Evolutionary conservation across 2,329 filamentous ascomycete genomes (phyloP).

Genomic region (Cladophialophora chaetospira): DNA sequence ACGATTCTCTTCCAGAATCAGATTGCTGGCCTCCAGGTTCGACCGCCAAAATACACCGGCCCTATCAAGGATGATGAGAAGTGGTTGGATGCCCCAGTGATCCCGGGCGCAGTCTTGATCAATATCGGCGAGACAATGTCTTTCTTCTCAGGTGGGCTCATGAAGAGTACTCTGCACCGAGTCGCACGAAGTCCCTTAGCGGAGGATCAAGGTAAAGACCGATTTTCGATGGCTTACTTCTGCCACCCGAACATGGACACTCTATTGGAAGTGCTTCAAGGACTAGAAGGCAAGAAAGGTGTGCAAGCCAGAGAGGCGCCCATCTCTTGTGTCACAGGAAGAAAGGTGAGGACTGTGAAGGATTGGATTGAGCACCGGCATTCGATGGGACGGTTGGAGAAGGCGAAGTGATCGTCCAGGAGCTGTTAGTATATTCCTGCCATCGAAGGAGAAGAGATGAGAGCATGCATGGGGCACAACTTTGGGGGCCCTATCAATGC

Average conservation of each 20-base stretch:
- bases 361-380: constrained; percentile 28
- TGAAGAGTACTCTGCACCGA: constrained; percentile 54
- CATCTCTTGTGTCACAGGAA: constrained; percentile 20
- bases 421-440: too few species aligned
- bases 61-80: constrained; percentile 42
- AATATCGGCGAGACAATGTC: constrained; percentile 54
- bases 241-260: constrained; percentile 80
- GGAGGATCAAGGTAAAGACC: constrained; percentile 48
- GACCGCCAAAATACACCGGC: constrained; percentile 54
- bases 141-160: constrained; percentile 51
- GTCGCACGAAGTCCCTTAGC: constrained; percentile 68
- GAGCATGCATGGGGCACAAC: too few species aligned
- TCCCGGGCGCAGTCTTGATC: constrained; percentile 51
- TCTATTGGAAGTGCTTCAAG: constrained; percentile 76
- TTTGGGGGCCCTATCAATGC: too few species aligned
- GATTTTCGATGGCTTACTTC: constrained; percentile 89
- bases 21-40: constrained; percentile 58
- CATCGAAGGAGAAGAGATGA: too few species aligned
- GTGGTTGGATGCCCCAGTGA: constrained; percentile 54
- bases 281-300: constrained; percentile 59
- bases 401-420: constrained; percentile 8
- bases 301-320: constrained; percentile 58
- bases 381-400: constrained; percentile 20
- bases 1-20: constrained; percentile 61
- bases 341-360: constrained; percentile 21